A percentile compares a stretch with the other conserved stretches of the same genome.
Evolutionary conservation across 495 filamentous ascomycete species (phyloP).

Genomic region (Lichenothelia convexa): DNA sequence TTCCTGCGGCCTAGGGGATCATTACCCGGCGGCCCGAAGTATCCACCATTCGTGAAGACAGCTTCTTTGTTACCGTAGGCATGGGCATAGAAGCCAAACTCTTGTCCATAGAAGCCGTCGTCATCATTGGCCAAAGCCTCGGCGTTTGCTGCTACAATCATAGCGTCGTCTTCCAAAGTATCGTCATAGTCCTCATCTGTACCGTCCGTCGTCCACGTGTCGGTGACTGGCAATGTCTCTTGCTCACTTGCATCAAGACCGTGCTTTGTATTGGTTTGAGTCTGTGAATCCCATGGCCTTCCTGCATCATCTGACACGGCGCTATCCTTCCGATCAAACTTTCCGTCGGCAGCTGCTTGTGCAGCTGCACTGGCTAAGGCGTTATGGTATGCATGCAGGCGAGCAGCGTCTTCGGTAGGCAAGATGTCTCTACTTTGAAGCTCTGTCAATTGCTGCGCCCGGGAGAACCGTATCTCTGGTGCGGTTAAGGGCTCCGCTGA

Average conservation of each 20-base stretch:
- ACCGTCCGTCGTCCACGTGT: conserved; percentile 1
- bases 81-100: conserved; percentile 92
- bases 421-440: not conserved
- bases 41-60: conserved; percentile 70
- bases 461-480: not conserved
- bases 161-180: conserved; percentile 59
- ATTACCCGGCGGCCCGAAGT: conserved; percentile 55
- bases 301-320: no score
- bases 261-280: not conserved
- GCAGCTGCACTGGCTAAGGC: conserved; percentile 65
- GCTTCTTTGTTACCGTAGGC: conserved; percentile 11
- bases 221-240: no score
- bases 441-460: not conserved
- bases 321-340: conserved; percentile 40
- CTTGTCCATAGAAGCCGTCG: conserved; percentile 86
- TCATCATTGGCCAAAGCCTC: conserved; percentile 80
- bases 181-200: conserved; percentile 31
- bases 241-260: conserved; percentile 3
- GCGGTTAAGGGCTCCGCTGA: not conserved
- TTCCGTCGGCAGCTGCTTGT: conserved; percentile 49
- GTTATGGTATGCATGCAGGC: conserved; percentile 42
- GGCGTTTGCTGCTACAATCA: conserved; percentile 89
- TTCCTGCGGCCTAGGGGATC: conserved; percentile 48
- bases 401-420: not conserved
- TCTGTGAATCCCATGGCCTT: not conserved